Base-by-base conservation (phyloP, 495 filamentous ascomycete species). In the Talaromyces trachyspermus region DNA sequence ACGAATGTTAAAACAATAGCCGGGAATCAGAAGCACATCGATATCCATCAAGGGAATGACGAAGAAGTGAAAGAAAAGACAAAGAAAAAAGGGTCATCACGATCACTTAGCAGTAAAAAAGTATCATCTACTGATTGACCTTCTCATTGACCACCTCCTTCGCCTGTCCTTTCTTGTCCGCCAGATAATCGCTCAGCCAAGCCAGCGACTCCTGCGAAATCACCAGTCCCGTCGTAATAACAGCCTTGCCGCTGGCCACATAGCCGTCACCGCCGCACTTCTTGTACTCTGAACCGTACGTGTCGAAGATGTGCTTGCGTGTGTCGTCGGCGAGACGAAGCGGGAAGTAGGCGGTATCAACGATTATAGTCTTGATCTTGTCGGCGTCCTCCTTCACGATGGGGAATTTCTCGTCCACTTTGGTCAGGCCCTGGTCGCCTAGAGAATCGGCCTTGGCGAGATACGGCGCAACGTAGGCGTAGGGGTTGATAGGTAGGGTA, bases 321-420 rank as follows among this genome's bases (percentile, higher is more conserved):
- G 81, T 80, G 51, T 86, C 75, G n/a, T 65, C 69, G 9, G 76
- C 79, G 41, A 88, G 63, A 20, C 74, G 73, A 37, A 85, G 60
- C 11, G 90, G 90, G 56, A 81, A 77, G 50, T 72, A 75, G 25
- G 81, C 77, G n/a, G 76, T 64, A 50, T 77, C 69, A 54, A 80
- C 72, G 56, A 86, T 76, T 10, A 78, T 81, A 49, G 66, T 72
- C 60, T 81, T 77, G 48, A 98, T 75, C 62, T 86, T 86, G 30
- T 79, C 66, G 8, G 88, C 89, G 17, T 90, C 82, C 64, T 95
- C 85, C 72, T 88, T 95, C 55, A 98, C 79, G 57, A 86, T 76
- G 22, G 92, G 92, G 71, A 95, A 88, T 50, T 69, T 79, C 44
- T 73, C 59, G 49, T 97, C 92, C 53, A 96, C 77, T 54, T 78